Percentiles rank a stretch among this genome's conserved stretches.
These are phyloP conservation scores for Fusarium neocosmosporiellum DNA, from an alignment of 2,329 filamentous ascomycete species.

Conservation along the genomic window DNA sequence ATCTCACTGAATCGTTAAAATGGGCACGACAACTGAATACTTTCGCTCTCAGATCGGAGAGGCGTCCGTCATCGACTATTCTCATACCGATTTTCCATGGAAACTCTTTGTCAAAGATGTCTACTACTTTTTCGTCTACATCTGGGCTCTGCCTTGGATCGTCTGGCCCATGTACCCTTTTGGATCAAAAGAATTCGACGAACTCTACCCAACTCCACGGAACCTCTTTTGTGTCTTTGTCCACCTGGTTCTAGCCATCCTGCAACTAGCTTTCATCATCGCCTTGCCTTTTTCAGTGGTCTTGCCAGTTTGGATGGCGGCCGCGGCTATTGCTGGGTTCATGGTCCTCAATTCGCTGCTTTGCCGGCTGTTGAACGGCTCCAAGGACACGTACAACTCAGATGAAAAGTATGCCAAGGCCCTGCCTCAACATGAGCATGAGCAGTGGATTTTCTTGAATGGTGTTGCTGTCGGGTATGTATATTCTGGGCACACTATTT, in stretches of 20 bases:
- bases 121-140: constrained; percentile 65
- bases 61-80: constrained; percentile 67
- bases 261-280: constrained; percentile 71
- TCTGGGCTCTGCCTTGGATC: constrained; percentile 69
- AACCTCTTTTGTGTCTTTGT: constrained; percentile 69
- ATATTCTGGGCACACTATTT: background rate
- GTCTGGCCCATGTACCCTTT: constrained; percentile 67
- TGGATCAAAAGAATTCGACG: constrained; percentile 67
- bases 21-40: constrained; percentile 58
- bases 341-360: constrained; percentile 62
- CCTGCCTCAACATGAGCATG: constrained; percentile 64
- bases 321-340: constrained; percentile 55
- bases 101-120: constrained; percentile 63
- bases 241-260: constrained; percentile 67
- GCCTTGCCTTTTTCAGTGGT: constrained; percentile 63
- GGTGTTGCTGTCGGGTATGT: constrained; percentile 73
- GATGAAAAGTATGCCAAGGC: constrained; percentile 63
- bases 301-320: constrained; percentile 62
- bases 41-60: constrained; percentile 70
- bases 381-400: constrained; percentile 60
- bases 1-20: constrained; percentile 18
- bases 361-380: constrained; percentile 64
- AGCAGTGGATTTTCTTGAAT: constrained; percentile 86
- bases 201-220: constrained; percentile 67
- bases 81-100: constrained; percentile 68